Conservation (phyloP, 805 yeast species). For the Ogataea naganishii region DNA sequence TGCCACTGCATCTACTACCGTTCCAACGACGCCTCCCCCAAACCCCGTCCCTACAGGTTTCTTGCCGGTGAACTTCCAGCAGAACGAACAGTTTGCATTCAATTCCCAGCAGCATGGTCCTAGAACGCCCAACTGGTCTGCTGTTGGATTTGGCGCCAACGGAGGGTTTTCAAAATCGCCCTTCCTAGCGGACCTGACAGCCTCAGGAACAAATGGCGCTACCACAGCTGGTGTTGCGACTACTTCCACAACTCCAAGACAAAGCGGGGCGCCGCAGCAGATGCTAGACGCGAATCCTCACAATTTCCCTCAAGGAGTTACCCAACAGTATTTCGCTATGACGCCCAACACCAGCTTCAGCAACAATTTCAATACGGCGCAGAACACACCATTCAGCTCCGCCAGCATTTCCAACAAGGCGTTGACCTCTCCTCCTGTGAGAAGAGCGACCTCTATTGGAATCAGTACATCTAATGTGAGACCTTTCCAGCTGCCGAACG, state of each 20-base stretch:
- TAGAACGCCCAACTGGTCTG: constrained; percentile 28
- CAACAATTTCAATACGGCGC: constrained; percentile 9
- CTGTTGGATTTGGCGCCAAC: constrained; percentile 5
- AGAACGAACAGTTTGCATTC: constrained; percentile 4
- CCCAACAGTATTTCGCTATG: constrained; percentile 12
- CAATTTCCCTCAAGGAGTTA: too few species aligned
- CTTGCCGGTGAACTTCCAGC: constrained; percentile 8
- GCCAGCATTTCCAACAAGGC: constrained; percentile 5
- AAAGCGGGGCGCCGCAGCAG: too few species aligned
- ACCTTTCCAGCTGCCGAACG: constrained; percentile 15
- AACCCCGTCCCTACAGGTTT: constrained; percentile 19
- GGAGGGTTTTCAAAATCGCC: constrained; percentile 11
- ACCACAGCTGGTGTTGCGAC: constrained; percentile 1
- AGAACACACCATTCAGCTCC: constrained; percentile 15
- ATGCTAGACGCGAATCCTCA: too few species aligned
- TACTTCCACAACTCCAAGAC: background rate
- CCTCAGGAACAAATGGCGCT: constrained; percentile 9
- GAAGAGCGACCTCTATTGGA: constrained; percentile 13
- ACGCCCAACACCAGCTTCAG: constrained; percentile 14
- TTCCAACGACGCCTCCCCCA: constrained; percentile 19
- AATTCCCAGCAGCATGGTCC: constrained; percentile 15
- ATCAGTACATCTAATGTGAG: constrained; percentile 7
- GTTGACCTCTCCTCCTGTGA: constrained; percentile 14
- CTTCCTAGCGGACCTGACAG: constrained; percentile 12
- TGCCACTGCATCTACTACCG: constrained; percentile 19